Evolutionary conservation across 1,284 basidiomycete species (phyloP).

Genomic region (Sanghuangporus weigelae): DNA sequence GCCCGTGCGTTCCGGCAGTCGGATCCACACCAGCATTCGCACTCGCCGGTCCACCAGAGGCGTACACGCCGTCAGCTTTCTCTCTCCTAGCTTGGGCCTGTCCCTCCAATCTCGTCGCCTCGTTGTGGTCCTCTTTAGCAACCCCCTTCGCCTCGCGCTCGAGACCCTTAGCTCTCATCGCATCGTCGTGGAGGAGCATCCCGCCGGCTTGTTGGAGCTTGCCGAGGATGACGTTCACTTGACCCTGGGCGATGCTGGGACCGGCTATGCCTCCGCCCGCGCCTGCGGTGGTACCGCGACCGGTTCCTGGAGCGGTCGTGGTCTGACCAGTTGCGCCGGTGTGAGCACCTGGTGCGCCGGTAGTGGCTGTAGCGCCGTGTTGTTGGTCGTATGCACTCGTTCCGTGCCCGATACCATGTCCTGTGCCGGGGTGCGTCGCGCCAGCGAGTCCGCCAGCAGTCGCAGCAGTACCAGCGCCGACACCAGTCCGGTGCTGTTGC

Average conservation of each 20-base stretch:
- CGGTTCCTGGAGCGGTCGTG: background rate
- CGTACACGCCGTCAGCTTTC: background rate
- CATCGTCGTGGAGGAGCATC: slow-evolving; percentile 6
- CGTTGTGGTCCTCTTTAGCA: slow-evolving; percentile 1
- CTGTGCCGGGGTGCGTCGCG: background rate
- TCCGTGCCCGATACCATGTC: background rate
- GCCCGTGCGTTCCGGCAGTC: background rate
- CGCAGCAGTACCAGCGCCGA: background rate
- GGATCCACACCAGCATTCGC: background rate
- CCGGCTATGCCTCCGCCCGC: background rate
- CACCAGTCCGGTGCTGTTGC: background rate
- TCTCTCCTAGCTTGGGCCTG: background rate
- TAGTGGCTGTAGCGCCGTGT: background rate
- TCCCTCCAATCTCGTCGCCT: background rate
- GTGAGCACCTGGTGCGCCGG: background rate
- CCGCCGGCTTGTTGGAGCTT: slow-evolving; percentile 17
- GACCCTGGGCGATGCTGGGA: background rate
- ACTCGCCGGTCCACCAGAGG: background rate
- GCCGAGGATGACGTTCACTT: slow-evolving; percentile 6
- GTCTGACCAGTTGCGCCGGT: background rate
- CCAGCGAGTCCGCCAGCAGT: background rate
- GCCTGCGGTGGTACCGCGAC: background rate
- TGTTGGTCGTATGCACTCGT: background rate
- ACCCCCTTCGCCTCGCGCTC: slow-evolving; percentile 13
- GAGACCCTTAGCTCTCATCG: slow-evolving; percentile 10